A percentile compares a stretch with the other conserved stretches of the same genome.
Evolutionary conservation across 108 stramenopile genomes (phyloP).

Genomic region (Pseudonitzschia multistriata): DNA sequence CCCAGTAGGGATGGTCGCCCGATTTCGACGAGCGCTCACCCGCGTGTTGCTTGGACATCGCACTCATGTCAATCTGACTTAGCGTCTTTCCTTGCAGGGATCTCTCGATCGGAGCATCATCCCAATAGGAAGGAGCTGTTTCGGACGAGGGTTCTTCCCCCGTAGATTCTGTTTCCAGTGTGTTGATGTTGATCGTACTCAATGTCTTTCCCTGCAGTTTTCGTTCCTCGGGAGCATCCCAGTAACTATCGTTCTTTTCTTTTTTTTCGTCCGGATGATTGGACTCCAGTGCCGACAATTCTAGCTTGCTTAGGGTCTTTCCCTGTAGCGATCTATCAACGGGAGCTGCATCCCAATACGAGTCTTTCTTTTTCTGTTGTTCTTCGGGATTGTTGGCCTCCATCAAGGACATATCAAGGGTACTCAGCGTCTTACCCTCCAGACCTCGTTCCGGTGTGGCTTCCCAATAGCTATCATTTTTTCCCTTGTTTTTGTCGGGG

Average conservation of each 20-base stretch:
- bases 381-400: not conserved
- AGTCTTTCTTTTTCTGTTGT: not conserved
- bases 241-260: conserved; percentile 5
- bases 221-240: conserved; percentile 15
- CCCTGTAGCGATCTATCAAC: conserved; percentile 2
- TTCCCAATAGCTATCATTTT: conserved; percentile 11
- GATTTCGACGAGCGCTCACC: not conserved
- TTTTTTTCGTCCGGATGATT: conserved; percentile 13
- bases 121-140: conserved; percentile 3
- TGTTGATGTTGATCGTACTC: not conserved
- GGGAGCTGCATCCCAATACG: conserved; percentile 6
- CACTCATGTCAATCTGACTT: conserved; percentile 12
- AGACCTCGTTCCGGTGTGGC: conserved; percentile 2
- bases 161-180: not conserved
- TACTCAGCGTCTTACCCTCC: conserved; percentile 2
- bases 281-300: not conserved
- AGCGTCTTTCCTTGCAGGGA: conserved; percentile 20
- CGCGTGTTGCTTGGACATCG: not conserved
- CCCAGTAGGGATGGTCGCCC: conserved; percentile 14
- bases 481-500: conserved; percentile 5
- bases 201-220: conserved; percentile 12
- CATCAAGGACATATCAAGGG: not conserved
- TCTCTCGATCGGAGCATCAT: not conserved
- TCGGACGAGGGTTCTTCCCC: not conserved
- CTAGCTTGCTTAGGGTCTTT: conserved; percentile 7